Evolutionary conservation across 2,329 filamentous ascomycete species (phyloP).

Genomic region (Venturiaceae sp.): DNA sequence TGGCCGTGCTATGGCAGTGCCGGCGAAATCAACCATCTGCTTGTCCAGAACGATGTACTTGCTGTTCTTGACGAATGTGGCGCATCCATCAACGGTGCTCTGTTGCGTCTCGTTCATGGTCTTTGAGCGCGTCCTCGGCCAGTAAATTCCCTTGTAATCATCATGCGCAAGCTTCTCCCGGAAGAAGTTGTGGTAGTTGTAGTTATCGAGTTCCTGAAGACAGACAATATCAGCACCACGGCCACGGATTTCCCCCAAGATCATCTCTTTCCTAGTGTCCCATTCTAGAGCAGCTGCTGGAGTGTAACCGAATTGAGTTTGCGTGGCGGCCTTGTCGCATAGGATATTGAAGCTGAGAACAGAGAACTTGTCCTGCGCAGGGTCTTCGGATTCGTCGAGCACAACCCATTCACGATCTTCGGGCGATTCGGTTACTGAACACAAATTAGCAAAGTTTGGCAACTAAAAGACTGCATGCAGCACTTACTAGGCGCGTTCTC

Average conservation of each 20-base stretch:
- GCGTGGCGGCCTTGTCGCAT: constrained; percentile 86
- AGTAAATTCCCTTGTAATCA: constrained; percentile 91
- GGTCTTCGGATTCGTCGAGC: constrained; percentile 49
- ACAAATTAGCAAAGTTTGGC: constrained; percentile 9
- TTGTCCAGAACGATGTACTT: constrained; percentile 86
- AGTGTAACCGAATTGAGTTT: constrained; percentile 80
- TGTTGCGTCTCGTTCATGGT: constrained; percentile 89
- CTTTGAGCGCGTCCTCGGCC: constrained; percentile 78
- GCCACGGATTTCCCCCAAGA: constrained; percentile 70
- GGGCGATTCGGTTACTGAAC: constrained; percentile 65
- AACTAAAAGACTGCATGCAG: neutral
- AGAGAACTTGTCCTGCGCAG: constrained; percentile 57
- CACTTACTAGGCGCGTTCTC: constrained; percentile 75
- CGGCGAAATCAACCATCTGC: constrained; percentile 84
- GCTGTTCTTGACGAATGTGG: constrained; percentile 90
- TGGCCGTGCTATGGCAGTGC: constrained; percentile 84
- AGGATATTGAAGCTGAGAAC: constrained; percentile 93
- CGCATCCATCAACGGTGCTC: constrained; percentile 87
- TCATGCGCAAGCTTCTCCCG: constrained; percentile 73
- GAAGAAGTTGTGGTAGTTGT: constrained; percentile 88
- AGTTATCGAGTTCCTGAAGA: constrained; percentile 85
- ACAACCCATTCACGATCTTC: constrained; percentile 66
- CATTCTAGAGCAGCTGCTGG: constrained; percentile 72
- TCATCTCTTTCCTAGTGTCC: constrained; percentile 76
- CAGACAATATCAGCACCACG: constrained; percentile 84